Conservation (phyloP, 2,329 filamentous ascomycete species). For the Phialemonium atrogriseum region DNA sequence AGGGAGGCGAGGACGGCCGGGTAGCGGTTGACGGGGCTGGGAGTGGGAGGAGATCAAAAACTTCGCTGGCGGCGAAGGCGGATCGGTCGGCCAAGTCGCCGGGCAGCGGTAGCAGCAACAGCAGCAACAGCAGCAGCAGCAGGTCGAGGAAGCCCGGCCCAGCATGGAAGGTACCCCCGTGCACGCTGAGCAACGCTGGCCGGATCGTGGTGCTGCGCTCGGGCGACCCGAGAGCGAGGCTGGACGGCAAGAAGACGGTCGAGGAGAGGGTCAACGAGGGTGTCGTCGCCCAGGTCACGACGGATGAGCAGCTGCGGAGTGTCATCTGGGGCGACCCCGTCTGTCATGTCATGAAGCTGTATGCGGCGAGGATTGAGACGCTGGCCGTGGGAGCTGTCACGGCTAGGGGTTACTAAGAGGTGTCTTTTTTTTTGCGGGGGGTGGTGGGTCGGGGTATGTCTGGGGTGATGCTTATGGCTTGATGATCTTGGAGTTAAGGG, state of each 20-base stretch:
- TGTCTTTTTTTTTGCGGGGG: too few species aligned
- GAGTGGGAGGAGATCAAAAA: too few species aligned
- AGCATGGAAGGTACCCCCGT: constrained; percentile 57
- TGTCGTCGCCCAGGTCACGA: constrained; percentile 60
- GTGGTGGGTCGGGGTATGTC: too few species aligned
- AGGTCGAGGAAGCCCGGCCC: constrained; percentile 22
- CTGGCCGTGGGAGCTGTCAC: constrained; percentile 64
- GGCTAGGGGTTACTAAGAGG: constrained; percentile 19
- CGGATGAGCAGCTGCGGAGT: constrained; percentile 58
- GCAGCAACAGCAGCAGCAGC: constrained; percentile 3
- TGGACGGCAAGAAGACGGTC: constrained; percentile 37
- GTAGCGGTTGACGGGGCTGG: too few species aligned
- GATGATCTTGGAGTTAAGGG: too few species aligned
- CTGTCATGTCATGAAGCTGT: constrained; percentile 73
- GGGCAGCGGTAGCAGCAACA: background rate
- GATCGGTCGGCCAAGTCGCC: background rate
- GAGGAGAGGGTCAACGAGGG: constrained; percentile 45
- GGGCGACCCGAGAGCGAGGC: constrained; percentile 28
- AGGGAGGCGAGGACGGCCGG: too few species aligned
- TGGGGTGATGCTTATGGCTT: background rate
- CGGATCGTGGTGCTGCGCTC: constrained; percentile 57
- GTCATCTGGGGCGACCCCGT: constrained; percentile 77
- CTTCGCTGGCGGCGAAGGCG: constrained; percentile 14
- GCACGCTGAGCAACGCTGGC: constrained; percentile 62
- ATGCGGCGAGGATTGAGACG: constrained; percentile 61